A percentile compares a stretch with the other conserved stretches of the same genome.
These are phyloP conservation scores for Candida ovalis DNA, from an alignment of 805 yeast genomes.

Conservation along the genomic window DNA sequence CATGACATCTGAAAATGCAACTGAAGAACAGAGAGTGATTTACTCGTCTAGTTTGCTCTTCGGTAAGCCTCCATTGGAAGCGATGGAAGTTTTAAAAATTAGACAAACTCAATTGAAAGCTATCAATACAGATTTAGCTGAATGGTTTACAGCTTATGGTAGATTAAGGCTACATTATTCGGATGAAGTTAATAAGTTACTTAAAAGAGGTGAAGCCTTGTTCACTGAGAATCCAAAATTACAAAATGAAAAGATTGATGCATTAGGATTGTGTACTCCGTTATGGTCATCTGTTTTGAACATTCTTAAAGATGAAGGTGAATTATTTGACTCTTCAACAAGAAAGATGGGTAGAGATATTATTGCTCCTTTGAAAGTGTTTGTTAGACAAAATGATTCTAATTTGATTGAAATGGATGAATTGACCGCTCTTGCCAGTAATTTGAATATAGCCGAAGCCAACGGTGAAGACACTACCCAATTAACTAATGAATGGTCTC, in stretches of 20 bases:
- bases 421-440: slow-evolving; percentile 23
- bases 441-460: slow-evolving; percentile 17
- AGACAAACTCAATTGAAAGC: slow-evolving; percentile 52
- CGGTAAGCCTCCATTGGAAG: slow-evolving; percentile 50
- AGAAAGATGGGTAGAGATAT: slow-evolving; percentile 52
- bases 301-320: slow-evolving; percentile 43
- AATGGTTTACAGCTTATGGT: slow-evolving; percentile 54
- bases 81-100: slow-evolving; percentile 55
- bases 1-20: slow-evolving; percentile 5
- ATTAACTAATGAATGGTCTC: slow-evolving; percentile 65
- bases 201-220: slow-evolving; percentile 33
- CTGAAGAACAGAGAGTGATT: slow-evolving; percentile 26
- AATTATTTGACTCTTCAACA: slow-evolving; percentile 42
- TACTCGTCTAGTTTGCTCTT: slow-evolving; percentile 33
- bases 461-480: slow-evolving; percentile 31
- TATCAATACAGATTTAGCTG: slow-evolving; percentile 58
- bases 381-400: slow-evolving; percentile 48
- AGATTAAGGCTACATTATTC: slow-evolving; percentile 45
- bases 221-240: slow-evolving; percentile 35
- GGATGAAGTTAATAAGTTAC: slow-evolving; percentile 40
- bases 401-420: slow-evolving; percentile 40
- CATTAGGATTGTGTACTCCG: slow-evolving; percentile 40
- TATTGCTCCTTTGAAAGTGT: slow-evolving; percentile 49
- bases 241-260: slow-evolving; percentile 47
- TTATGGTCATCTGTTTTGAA: slow-evolving; percentile 42